Evolutionary conservation across 2,329 filamentous ascomycete genomes (phyloP), one percentile per base, ranked within the genome.

Genomic region (Cladophialophora immunda): DNA sequence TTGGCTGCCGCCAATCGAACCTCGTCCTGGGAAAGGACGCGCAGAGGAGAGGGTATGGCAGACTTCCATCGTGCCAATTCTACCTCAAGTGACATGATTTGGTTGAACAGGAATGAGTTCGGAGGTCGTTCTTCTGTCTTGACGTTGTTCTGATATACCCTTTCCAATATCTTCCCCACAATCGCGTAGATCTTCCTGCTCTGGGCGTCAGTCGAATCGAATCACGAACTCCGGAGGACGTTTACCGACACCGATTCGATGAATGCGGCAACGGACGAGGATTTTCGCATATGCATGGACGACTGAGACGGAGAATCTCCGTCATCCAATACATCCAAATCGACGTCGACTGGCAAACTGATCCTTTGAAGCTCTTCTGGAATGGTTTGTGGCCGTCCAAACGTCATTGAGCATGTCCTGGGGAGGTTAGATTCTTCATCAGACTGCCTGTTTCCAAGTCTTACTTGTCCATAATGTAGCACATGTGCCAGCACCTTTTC

Each of bases 111-210:
- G 7, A 38, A 15, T 41, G 36, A 17, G 8, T 2, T 58, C 6
- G 29, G 19, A 36, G 19, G 19, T 6, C 7, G 11, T 8, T 34
- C 56, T 8, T 34, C 11, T 3, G 30, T 45, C 15, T 34, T 11
- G 15, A 58, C 38, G 29, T 58, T 58, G 56, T 58, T 58, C 38
- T 58, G 30, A 29, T 58, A 58, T 13, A 58, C 32, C 7, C 13
- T 45, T 13, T 58, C 25, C 19, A 58, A 19, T 27, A 58, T 58
- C 11, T 15, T 17, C 8, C 30, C 56, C 17, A 58, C 56, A n/a
- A 58, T 7, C 11, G 17, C 29, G 27, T 58, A 58, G 9, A 58
- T 15, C 22, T 58, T 58, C 2, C 56, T 58, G 45, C 45, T 7
- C 9, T 13, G n/a, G 15, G n/a, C 7, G 17, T 50, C 45, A 50